Evolutionary conservation across 331 rosid species (phyloP).

Genomic region (Acacia pycnantha): DNA sequence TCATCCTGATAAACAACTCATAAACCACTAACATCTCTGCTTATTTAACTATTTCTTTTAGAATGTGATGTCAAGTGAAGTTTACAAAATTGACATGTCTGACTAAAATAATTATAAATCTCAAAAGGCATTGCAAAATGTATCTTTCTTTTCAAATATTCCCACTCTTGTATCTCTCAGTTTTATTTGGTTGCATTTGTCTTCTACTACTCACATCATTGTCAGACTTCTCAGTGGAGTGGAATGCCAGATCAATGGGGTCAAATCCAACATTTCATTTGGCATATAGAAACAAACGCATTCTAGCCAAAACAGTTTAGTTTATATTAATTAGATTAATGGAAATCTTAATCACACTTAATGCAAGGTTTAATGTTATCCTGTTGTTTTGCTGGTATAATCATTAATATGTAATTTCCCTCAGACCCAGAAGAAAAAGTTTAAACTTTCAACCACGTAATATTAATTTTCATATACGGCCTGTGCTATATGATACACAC

Average conservation of each 20-base stretch:
- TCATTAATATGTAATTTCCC: neutral
- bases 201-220: constrained; percentile 66
- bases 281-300: constrained; percentile 26
- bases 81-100: constrained; percentile 56
- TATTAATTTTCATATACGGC: neutral
- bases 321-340: constrained; percentile 2
- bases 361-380: neutral
- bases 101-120: constrained; percentile 31
- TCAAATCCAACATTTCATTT: constrained; percentile 31
- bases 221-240: constrained; percentile 49
- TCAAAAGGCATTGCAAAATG: constrained; percentile 41
- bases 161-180: constrained; percentile 21
- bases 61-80: constrained; percentile 66
- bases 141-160: constrained; percentile 29
- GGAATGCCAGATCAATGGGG: constrained; percentile 70
- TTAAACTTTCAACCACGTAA: neutral
- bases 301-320: constrained; percentile 17
- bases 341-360: neutral
- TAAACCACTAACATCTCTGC: constrained; percentile 40
- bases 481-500: too few species aligned
- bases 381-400: neutral
- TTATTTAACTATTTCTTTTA: constrained; percentile 36
- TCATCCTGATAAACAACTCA: constrained; percentile 48
- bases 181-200: constrained; percentile 43
- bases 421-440: neutral